Evolutionary conservation across 1,139 yeast genomes (phyloP).

Genomic region (Trichomonascaceae sp.): DNA sequence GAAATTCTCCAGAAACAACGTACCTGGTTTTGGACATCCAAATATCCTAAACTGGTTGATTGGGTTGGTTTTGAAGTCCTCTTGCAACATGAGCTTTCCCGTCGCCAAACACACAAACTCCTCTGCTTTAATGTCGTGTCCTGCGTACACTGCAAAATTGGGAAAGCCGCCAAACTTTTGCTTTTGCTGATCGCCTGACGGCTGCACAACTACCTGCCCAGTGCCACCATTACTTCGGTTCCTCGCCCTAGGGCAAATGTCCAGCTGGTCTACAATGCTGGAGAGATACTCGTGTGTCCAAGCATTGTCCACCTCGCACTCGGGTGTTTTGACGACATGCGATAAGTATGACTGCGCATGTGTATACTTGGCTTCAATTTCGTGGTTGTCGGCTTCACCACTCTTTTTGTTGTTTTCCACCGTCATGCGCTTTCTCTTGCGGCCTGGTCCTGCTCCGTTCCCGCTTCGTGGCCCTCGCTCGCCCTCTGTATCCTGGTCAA

Average conservation of each 20-base stretch:
- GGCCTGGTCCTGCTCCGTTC: background rate
- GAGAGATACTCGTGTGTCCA: background rate
- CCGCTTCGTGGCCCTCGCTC: too few species aligned
- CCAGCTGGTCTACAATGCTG: background rate
- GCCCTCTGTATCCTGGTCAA: background rate
- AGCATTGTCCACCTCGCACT: background rate
- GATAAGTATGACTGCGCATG: background rate
- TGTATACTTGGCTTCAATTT: background rate
- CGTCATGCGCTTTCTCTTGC: background rate
- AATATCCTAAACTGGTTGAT: constrained; percentile 68
- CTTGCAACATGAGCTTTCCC: constrained; percentile 61
- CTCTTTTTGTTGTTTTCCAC: background rate
- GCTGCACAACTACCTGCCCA: background rate
- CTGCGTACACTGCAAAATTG: constrained; percentile 50
- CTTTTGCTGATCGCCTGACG: background rate
- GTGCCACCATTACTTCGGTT: too few species aligned
- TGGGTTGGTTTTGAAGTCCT: constrained; percentile 47
- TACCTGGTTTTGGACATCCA: constrained; percentile 79
- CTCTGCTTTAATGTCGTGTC: constrained; percentile 32
- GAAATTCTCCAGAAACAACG: constrained; percentile 36
- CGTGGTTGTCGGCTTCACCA: background rate
- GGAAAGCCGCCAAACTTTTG: constrained; percentile 63
- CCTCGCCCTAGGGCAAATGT: too few species aligned
- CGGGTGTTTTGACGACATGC: background rate
- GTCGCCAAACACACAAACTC: constrained; percentile 49